Percentiles rank a stretch among this genome's conserved stretches.
phyloP scores from a whole-genome alignment of 2,329 filamentous ascomycete genomes.

The Neonectria neomacrospora region DNA sequence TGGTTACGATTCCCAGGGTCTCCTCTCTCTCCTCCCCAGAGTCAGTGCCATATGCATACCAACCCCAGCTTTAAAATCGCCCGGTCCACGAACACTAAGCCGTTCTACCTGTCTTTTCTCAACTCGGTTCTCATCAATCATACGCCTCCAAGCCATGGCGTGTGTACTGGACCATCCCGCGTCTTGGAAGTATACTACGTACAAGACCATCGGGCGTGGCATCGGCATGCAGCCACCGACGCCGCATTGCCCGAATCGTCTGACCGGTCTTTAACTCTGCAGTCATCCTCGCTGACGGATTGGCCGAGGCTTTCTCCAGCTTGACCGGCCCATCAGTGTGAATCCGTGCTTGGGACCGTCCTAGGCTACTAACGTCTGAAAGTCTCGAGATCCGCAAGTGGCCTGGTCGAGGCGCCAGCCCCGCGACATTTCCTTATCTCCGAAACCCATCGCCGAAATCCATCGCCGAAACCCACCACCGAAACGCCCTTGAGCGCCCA shows the following conservation, averaged over 20 bases:
- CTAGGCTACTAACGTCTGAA: conserved; percentile 4
- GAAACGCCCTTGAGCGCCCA: conserved; percentile 20
- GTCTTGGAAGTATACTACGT: neutral
- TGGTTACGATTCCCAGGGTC: conserved; percentile 22
- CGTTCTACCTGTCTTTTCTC: conserved; percentile 7
- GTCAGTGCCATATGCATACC: neutral
- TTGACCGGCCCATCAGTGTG: conserved; percentile 5
- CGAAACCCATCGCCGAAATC: conserved; percentile 28
- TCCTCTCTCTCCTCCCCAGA: conserved; percentile 14
- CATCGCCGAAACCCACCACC: conserved; percentile 17
- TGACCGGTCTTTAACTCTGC: conserved; percentile 9
- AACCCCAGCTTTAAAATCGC: neutral
- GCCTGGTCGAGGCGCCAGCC: neutral
- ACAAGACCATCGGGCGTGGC: neutral
- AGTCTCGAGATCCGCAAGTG: conserved; percentile 14
- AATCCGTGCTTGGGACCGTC: conserved; percentile 9
- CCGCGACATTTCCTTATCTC: conserved; percentile 30
- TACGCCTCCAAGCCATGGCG: neutral
- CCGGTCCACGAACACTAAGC: no score
- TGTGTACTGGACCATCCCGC: neutral
- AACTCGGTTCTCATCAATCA: neutral
- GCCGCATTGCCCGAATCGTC: conserved; percentile 10
- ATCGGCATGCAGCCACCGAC: conserved; percentile 12
- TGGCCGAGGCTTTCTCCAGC: neutral
- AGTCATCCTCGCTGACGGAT: conserved; percentile 3